Evolutionary conservation across 2,329 filamentous ascomycete genomes (phyloP).

Genomic region (Xylaria digitata): DNA sequence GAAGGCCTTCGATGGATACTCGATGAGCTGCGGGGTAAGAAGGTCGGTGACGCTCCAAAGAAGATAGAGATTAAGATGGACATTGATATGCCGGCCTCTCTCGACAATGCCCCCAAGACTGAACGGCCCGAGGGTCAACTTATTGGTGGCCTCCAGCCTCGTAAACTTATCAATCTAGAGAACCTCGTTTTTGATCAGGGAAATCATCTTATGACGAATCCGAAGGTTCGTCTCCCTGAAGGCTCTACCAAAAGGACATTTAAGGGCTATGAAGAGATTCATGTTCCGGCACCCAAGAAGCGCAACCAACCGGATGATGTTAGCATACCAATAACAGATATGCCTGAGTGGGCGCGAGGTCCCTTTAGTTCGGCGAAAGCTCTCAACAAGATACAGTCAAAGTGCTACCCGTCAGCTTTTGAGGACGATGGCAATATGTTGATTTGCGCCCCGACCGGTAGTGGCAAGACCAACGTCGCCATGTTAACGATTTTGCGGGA

Average conservation of each 20-base stretch:
- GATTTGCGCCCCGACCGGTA: slow-evolving; percentile 95
- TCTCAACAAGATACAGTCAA: slow-evolving; percentile 95
- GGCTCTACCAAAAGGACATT: slow-evolving; percentile 95
- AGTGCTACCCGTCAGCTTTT: slow-evolving; percentile 91
- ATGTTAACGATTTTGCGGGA: slow-evolving; percentile 97
- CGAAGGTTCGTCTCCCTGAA: slow-evolving; percentile 91
- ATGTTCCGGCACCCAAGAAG: slow-evolving; percentile 92
- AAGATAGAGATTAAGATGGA: slow-evolving; percentile 96
- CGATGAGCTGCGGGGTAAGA: slow-evolving; percentile 85
- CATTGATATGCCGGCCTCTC: slow-evolving; percentile 77
- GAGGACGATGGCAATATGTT: slow-evolving; percentile 97
- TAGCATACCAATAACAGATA: slow-evolving; percentile 83
- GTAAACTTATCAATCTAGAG: slow-evolving; percentile 89
- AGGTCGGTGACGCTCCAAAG: slow-evolving; percentile 68
- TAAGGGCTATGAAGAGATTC: slow-evolving; percentile 98
- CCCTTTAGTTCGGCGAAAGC: slow-evolving; percentile 89
- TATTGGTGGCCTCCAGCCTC: slow-evolving; percentile 85
- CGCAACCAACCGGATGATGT: slow-evolving; percentile 83
- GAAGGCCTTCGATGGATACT: slow-evolving; percentile 88
- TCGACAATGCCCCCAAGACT: slow-evolving; percentile 61
- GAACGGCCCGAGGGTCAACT: slow-evolving; percentile 75
- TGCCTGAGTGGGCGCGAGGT: slow-evolving; percentile 90
- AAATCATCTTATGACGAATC: slow-evolving; percentile 99
- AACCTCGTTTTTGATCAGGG: slow-evolving; percentile 98
- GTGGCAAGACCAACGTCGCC: slow-evolving; percentile 97